Evolutionary conservation across 345 rosid genomes (phyloP), one percentile per base, ranked within the genome.

Genomic region (Citrus sp.): DNA sequence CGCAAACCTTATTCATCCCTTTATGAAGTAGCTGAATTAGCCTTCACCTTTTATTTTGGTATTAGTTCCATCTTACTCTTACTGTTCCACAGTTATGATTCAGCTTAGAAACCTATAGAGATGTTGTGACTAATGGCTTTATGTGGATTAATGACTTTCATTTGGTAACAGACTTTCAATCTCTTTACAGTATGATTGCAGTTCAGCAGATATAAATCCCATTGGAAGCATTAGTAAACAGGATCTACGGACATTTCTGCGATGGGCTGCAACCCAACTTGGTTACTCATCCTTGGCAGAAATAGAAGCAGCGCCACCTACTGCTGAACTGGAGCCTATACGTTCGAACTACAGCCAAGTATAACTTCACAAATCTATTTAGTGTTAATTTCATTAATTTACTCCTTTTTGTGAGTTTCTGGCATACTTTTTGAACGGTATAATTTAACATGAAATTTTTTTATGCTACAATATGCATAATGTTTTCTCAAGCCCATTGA

Each of bases 171-270:
- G 30, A 66, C 42, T 55, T 73, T 59, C 72, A 19, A 42, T 76
- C 79, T 49, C 72, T 79, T 64, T 81, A 84, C 92, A 96, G 99
- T 97, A 94, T 82, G 98, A 94, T 78, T 94, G 96, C 80, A 94
- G 98, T 86, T 87, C 99, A 56, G 98, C 94, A 34, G 99, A 97
- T 82, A 92, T 97, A 81, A 97, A 97, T 82, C 98, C 99, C 32
- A 97, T 97, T 6, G 98, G 99, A 76, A 92, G 98, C 77, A 89
- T 97, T 58, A 94, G 97, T 74, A 92, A 97, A 88, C 91, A 81
- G 84, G 99, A 97, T 80, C 86, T 97, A 67, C 91, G 95, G 51
- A 74, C 87, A 67, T 97, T 97, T 90, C 82, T 97, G 76, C 82
- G 81, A 37, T 97, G 99, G 98, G 98, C 98, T 85, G 97, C 99